These are phyloP conservation scores for Pterulicium gracile DNA, from an alignment of 1,284 basidiomycete genomes.

Conservation along the genomic window DNA sequence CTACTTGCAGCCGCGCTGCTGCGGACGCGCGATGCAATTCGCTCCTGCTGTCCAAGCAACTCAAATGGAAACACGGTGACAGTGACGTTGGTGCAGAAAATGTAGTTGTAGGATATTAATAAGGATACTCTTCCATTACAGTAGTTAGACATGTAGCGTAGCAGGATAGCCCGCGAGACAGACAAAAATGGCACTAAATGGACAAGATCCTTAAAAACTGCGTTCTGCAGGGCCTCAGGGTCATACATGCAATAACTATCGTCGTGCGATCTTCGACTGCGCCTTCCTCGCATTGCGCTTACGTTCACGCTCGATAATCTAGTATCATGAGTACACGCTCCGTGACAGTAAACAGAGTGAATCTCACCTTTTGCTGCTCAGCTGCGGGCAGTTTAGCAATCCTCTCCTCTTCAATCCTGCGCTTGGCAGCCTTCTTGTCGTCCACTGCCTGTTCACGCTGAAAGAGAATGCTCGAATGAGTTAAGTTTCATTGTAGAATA, in stretches of 20 bases:
- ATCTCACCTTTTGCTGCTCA: slow-evolving; percentile 70
- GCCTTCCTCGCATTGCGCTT: slow-evolving; percentile 60
- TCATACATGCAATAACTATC: slow-evolving; percentile 30
- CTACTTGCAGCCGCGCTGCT: too few species aligned
- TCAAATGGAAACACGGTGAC: too few species aligned
- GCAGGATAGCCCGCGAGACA: too few species aligned
- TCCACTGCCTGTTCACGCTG: slow-evolving; percentile 37
- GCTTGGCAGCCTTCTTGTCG: slow-evolving; percentile 62
- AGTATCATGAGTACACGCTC: slow-evolving; percentile 2
- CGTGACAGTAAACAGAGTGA: slow-evolving; percentile 1
- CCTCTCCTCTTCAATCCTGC: slow-evolving; percentile 62
- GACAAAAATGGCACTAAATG: too few species aligned
- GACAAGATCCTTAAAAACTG: too few species aligned
- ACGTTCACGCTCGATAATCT: slow-evolving; percentile 67
- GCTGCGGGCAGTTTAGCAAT: slow-evolving; percentile 64
- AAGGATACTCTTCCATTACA: too few species aligned
- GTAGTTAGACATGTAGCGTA: too few species aligned
- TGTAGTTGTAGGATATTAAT: too few species aligned
- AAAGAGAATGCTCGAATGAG: slow-evolving; percentile 3
- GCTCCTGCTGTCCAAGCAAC: too few species aligned
- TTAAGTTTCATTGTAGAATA: neutral
- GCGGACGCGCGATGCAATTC: too few species aligned
- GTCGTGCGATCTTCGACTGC: slow-evolving; percentile 50
- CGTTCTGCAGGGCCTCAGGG: too few species aligned
- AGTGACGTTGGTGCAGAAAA: too few species aligned